Conservation (phyloP, 108 stramenopile species). For the Skeletonema costatum region DNA sequence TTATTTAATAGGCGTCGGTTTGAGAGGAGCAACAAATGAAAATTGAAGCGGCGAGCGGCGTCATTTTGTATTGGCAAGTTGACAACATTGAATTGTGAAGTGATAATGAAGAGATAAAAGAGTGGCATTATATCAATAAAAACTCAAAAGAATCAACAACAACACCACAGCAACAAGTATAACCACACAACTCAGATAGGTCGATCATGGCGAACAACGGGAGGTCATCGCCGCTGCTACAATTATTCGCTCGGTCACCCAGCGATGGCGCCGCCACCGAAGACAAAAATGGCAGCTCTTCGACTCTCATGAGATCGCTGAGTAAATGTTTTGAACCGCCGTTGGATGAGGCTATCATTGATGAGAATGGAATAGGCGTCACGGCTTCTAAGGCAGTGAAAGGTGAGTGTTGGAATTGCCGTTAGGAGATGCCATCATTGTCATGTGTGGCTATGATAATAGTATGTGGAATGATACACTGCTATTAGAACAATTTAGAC, state of each 20-base stretch:
- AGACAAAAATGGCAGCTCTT: neutral
- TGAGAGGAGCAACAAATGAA: no score
- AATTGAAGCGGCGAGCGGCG: no score
- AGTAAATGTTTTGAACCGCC: slow-evolving; percentile 1
- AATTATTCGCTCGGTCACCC: neutral
- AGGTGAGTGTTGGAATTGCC: neutral
- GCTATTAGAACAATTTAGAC: neutral
- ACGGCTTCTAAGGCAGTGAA: neutral
- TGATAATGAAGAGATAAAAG: no score
- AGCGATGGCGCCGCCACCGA: neutral
- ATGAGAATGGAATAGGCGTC: neutral
- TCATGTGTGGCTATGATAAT: neutral
- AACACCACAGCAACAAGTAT: neutral
- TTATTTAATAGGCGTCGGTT: no score
- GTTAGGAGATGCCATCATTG: neutral
- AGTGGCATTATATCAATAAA: no score
- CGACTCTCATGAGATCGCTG: neutral
- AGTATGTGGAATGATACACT: neutral
- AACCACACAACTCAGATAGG: neutral
- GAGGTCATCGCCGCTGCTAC: neutral
- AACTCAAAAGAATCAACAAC: neutral
- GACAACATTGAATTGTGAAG: no score
- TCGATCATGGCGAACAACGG: neutral
- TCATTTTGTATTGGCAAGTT: no score
- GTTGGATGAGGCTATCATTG: slow-evolving; percentile 1